Base-by-base conservation (phyloP, 495 filamentous ascomycete genomes). In the Pseudomonodictys pantanalensis region DNA sequence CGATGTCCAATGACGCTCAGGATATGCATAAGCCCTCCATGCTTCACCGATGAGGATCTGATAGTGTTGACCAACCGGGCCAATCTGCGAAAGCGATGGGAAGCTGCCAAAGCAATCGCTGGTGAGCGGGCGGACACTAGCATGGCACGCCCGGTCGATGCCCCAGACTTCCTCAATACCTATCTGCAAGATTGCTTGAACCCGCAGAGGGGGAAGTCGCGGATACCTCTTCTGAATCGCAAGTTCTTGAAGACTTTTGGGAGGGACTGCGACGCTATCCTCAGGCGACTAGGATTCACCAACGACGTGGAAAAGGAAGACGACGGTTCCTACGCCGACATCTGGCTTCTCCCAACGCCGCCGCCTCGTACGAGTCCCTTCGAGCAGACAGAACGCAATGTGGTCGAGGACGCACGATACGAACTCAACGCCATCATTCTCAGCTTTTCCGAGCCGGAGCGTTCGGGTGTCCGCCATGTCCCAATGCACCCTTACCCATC, bases 201-300 rank as follows among this genome's bases (percentile, higher is more conserved):
- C 28, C 71, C 78, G 33, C 70, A 49, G 63, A 69, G 28, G 75
- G 76, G 32, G 83, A 82, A 68, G 64, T 71, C 30, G 24, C 55
- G 65, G 20, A 88, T 92, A 52, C 79, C 83, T 3, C 77, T 79
- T 12, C 72, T 80, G 7, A 92, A 92, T 72, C 91, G 89, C 69
- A 80, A 79, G 15, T 95, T 90, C 64, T 74, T 81, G 49, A 75
- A 85, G 12, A 80, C 83, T 38, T 87, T 92, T 68, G 87, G 89
- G 12, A 72, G 71, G 23, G 77, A 82, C 17, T 89, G 88, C 68
- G 75, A 81, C 54, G 73, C 79, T 29, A 65, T 92, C 30, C 76
- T 92, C 32, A 76, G 77, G 46, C 83, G 80, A 33, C 70, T 91
- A 2, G 86, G 81, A 3, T 92, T 91, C 64, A 64, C 50, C n/a